Evolutionary conservation across 495 filamentous ascomycete genomes (phyloP), one percentile per base, ranked within the genome.

Genomic region (Lophiotrema nucula): DNA sequence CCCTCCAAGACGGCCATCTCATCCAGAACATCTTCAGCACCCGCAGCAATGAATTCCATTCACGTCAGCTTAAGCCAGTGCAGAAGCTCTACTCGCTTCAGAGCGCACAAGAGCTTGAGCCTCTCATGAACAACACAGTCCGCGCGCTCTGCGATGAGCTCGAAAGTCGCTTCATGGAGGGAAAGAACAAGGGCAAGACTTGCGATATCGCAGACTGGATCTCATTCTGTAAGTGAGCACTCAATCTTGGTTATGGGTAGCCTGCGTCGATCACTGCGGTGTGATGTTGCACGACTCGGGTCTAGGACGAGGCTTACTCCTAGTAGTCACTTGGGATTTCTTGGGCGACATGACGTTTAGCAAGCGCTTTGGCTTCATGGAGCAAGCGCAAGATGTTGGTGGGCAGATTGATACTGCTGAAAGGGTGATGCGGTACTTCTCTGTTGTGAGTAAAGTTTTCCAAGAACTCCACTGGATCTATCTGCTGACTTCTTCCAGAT

Each of bases 1-100:
- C 58, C 11, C 41, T 48, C 3, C 49, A 61, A 44, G 50, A 43
- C 23, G 50, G 44, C 16, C 41, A 61, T 13, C 31, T 54, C 33
- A 43, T 61, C 23, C 49, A 41, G 11, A 54, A 54, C 51, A 12
- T 61, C 44, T 61, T 54, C 31, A 48, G 50, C 50, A 61, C 58
- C 0, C 49, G 58, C 2, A 42, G 43, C 51, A 61, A 61, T 22
- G 49, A 48, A 16, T 61, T 61, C 16, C 51, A 61, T 26, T 11
- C 42, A 18, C 12, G 21, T 10, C 10, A 16, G 10, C 15, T 61
- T 33, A 54, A 50, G 22, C 58, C 58, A 12, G 19, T 61, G 16
- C 50, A 54, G 21, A 49, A 54, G 28, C 51, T 54, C 22, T 61
- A 42, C 21, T 31, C 27, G 12, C 19, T 49, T 11, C 6, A 42